Evolutionary conservation across 306 rosid species (phyloP).

Genomic region (Cucurbita moschata): DNA sequence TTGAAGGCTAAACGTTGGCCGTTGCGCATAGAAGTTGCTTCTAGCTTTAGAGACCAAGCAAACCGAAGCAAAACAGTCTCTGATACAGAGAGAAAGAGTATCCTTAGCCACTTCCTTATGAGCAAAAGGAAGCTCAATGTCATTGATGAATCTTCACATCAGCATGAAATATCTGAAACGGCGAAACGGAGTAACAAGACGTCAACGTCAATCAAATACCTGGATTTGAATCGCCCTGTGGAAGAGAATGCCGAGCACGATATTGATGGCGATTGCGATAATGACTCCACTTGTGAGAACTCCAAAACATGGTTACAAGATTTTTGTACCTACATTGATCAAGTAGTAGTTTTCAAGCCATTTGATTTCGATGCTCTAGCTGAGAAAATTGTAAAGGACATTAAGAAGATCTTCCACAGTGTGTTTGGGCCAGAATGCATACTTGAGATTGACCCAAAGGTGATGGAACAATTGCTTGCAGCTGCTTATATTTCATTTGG

Average conservation of each 20-base stretch:
- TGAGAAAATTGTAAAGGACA: slow-evolving; percentile 31
- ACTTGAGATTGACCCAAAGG: slow-evolving; percentile 44
- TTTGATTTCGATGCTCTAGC: slow-evolving; percentile 56
- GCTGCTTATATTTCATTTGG: slow-evolving; percentile 46
- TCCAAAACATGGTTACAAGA: slow-evolving; percentile 58
- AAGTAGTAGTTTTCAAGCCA: slow-evolving; percentile 55
- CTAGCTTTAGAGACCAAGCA: slow-evolving; percentile 15
- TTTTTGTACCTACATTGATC: slow-evolving; percentile 34
- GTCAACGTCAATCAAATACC: slow-evolving; percentile 29
- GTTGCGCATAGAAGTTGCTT: slow-evolving; percentile 39
- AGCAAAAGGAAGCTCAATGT: slow-evolving; percentile 59
- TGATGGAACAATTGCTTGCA: slow-evolving; percentile 57
- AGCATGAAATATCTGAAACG: slow-evolving; percentile 26
- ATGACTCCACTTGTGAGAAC: slow-evolving; percentile 22
- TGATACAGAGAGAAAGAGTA: slow-evolving; percentile 14
- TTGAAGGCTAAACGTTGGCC: slow-evolving; percentile 30
- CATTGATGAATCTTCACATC: slow-evolving; percentile 27
- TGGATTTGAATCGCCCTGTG: slow-evolving; percentile 90
- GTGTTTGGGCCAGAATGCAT: slow-evolving; percentile 26
- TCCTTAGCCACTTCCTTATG: slow-evolving; percentile 26
- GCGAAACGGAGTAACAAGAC: slow-evolving; percentile 51
- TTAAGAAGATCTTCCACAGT: slow-evolving; percentile 34
- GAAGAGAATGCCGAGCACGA: slow-evolving; percentile 35
- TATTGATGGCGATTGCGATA: slow-evolving; percentile 20
- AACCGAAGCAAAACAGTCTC: slow-evolving; percentile 24